Evolutionary conservation across 345 rosid species (phyloP), one percentile per base, ranked within the genome.

Genomic region (Lagerstroemia speciosa): DNA sequence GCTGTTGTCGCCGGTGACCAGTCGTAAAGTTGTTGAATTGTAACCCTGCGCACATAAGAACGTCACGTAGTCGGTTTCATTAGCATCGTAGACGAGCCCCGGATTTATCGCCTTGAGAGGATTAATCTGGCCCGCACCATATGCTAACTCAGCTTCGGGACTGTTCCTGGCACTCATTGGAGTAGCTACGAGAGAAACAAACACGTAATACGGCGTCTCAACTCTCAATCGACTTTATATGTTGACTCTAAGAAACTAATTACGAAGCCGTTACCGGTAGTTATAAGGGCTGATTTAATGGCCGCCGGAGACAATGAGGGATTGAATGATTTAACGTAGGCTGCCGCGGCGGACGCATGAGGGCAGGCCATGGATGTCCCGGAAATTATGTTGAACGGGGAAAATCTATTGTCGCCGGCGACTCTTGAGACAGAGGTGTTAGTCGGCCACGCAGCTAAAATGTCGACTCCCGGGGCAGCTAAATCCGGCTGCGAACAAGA

Each of bases 361-460:
- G 84, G 84, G 43, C 83, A 81, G 57, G 83, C 52, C 83, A 81
- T 81, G 29, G 84, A 81, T 41, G 83, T 81, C 22, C 83, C 81
- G 2, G 84, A 83, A 14, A 66, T 53, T 12, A 80, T 71, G 29
- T 78, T 83, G 73, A 62, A 77, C 20, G 70, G 46, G 32, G 60
- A 46, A 20, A 76, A 65, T 62, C 87, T 75, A 5, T 26, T 34
- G 38, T 81, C 83, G 11, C 72, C 77, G 19, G 1, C 8, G 4
- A 33, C 10, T 26, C 62, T 27, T 3, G 80, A 69, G 14, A 75
- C 41, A 16, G 75, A 64, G 0, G 24, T 43, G 37, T 33, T 69
- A 15, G 68, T 45, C 0, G 81, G 60, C 87, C 81, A 81, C 4
- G 83, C 81, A 16, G 87, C 83, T 63, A 83, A 60, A 26, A 83